Conservation (phyloP, 1,284 basidiomycete genomes). For the Tylopilus sp. region DNA sequence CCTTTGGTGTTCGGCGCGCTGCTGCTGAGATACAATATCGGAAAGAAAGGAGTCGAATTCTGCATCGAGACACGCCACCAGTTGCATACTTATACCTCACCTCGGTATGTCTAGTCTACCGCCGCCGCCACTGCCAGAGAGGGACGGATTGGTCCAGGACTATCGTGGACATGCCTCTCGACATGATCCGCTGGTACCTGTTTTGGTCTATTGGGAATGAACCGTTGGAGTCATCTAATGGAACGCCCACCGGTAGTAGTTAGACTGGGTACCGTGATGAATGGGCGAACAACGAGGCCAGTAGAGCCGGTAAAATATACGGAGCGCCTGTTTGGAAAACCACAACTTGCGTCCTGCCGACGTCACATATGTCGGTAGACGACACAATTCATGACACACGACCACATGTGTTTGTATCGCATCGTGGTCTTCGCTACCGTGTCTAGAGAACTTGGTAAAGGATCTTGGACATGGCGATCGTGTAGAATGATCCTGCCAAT, state of each 20-base stretch:
- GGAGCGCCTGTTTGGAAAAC: neutral
- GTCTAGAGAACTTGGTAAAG: constrained; percentile 1
- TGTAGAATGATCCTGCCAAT: neutral
- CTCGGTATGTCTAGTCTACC: neutral
- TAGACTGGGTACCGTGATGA: no score
- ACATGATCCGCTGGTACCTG: no score
- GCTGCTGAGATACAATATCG: neutral
- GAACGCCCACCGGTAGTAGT: constrained; percentile 8
- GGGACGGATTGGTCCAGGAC: neutral
- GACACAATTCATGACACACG: neutral
- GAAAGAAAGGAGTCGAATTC: neutral
- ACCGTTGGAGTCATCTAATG: neutral
- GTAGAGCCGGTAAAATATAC: neutral
- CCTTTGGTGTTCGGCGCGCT: neutral
- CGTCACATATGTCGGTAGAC: neutral
- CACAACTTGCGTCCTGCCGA: neutral
- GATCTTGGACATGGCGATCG: neutral
- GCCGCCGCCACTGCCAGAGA: constrained; percentile 4
- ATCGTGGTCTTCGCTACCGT: neutral
- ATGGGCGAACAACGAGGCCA: neutral
- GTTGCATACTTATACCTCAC: constrained; percentile 21
- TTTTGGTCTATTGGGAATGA: neutral
- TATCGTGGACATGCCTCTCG: constrained; percentile 1
- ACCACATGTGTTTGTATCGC: neutral
- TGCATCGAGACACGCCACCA: neutral